Percentiles rank a stretch among this genome's conserved stretches.
Conservation (phyloP, 352 stramenopile genomes). For the Pythium volutum region DNA sequence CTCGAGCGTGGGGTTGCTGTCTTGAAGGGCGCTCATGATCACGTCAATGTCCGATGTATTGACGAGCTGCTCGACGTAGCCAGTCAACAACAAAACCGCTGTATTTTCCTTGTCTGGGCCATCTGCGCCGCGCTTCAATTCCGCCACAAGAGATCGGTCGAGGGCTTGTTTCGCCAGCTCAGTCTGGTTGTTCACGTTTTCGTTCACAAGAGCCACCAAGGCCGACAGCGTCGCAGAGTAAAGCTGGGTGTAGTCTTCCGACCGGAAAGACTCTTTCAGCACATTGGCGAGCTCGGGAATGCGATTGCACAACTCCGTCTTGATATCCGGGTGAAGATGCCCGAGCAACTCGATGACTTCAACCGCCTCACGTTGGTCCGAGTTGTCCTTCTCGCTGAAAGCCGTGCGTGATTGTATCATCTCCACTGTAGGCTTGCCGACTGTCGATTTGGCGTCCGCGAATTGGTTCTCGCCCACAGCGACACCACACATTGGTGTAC, state of each 20-base stretch:
- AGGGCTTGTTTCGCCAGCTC: not conserved
- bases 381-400: too few species aligned
- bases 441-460: not conserved
- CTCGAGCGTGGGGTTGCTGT: not conserved
- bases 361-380: not conserved
- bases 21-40: not conserved
- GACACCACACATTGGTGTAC: not conserved
- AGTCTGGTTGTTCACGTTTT: not conserved
- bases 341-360: constrained; percentile 5
- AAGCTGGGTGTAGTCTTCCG: not conserved
- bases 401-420: too few species aligned
- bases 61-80: too few species aligned
- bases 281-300: not conserved
- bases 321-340: not conserved
- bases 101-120: not conserved
- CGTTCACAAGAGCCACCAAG: not conserved
- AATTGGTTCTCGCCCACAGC: not conserved
- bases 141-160: not conserved
- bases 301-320: not conserved
- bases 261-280: not conserved
- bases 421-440: too few species aligned
- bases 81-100: not conserved
- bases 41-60: not conserved
- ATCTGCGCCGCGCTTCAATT: not conserved
- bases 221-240: not conserved